Evolutionary conservation across 75 land plant genomes (phyloP), one percentile per base, ranked within the genome.

Genomic region (Cryptomeria japonica): DNA sequence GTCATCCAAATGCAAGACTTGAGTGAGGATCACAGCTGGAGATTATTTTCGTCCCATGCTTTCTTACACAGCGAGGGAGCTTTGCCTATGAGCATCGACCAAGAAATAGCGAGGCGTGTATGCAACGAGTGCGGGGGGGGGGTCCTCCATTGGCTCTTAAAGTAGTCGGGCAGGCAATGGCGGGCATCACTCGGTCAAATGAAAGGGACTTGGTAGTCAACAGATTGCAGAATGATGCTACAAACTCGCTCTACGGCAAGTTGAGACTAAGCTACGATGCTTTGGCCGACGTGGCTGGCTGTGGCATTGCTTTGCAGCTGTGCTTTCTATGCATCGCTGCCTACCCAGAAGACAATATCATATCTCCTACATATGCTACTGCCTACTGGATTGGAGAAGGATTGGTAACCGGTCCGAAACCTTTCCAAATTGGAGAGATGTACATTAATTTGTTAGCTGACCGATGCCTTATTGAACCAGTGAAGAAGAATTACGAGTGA

Each of bases 311-410:
- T 8, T 19, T 77, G 22, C 80, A 77, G 37, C 5, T 31, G 22
- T 77, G 25, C 41, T 77, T 77, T 16, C 80, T 77, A 22, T 77
- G 37, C 80, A 19, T 77, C 5, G 41, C 7, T 77, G 25, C 25
- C 12, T 36, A 7, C 41, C 16, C 0, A 16, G 42, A 77, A 38
- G 42, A 38, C 34, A 1, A 37, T 36, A 0, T 77, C 39, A 19
- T 77, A 7, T 1, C 2, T 0, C 6, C 39, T 19, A 0, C 1
- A 19, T 0, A 0, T 0, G 19, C 2, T 0, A 36, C 6, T 5
- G 0, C 5, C 14, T 77, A 36, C 5, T 77, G 80, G 80, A 19
- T 18, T 1, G 22, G 42, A 77, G 42, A 77, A 77, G 41, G 42
- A 25, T 38, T 77, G 32, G 41, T 77, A 1, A 7, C 41, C 1